Base-by-base conservation (phyloP, 805 yeast genomes). In the Spathaspora boniae region DNA sequence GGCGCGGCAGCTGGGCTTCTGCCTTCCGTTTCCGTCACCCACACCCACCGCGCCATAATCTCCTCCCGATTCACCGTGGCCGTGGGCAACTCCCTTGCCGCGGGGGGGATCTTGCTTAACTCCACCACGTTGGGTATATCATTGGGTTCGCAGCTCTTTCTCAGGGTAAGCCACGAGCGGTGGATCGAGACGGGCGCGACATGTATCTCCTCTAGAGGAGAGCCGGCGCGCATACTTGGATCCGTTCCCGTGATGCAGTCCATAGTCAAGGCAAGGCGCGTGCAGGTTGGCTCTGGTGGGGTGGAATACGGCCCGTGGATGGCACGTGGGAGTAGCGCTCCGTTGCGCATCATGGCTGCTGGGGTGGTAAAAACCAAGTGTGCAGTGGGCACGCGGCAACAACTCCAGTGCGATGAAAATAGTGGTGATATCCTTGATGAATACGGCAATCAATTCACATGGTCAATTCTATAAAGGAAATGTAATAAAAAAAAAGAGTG, bases 221-320 rank as follows among this genome's bases (percentile, higher is more conserved):
- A 9, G 12, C 2, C 5, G 5, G 12, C 3, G 6, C 6, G 6
- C 8, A 33, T 5, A 33, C 27, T 16, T 2, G 40, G 21, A 6
- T 37, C 2, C 33, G 23, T 27, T 33, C 23, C 9, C 25, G 24
- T 26, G 16, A 33, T 4, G 37, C 40, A 4, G 17, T 37, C 14
- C 18, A 12, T 17, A 9, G 14, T 15, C 11, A 11, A 26, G 14
- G 7, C 17, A 26, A 26, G 17, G 7, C 15, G 11, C 7, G 29
- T 26, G 7, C 9, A 14, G 7, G 14, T 32, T 12, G 35, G 26
- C 9, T 11, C 6, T 9, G 15, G 11, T 6, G 25, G 35, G 35
- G 11, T 15, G 5, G 9, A 5, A 5, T 5, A 5, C 4, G 14
- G n/a, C 8, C 7, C 5, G 11, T 18, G 15, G 14, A 32, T 25